A percentile compares a stretch with the other conserved stretches of the same genome.
These are phyloP conservation scores for Ophiostoma sp. DNA, from an alignment of 2,329 filamentous ascomycete species.

Conservation along the genomic window DNA sequence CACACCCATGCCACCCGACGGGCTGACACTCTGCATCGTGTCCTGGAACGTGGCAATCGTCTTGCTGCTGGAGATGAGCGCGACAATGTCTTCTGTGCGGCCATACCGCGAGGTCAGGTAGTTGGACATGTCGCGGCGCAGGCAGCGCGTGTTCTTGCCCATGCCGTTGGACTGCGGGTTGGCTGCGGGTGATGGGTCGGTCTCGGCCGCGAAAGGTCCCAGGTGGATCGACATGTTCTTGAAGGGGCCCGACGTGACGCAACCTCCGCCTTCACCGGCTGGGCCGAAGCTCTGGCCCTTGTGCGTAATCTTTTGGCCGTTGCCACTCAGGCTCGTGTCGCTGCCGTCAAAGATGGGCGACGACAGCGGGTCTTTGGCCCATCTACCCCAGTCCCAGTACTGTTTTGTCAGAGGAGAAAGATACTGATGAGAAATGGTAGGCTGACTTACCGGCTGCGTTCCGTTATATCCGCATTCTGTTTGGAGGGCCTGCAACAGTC, in stretches of 20 bases:
- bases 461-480: conserved; percentile 46
- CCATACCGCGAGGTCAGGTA: conserved; percentile 34
- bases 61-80: conserved; percentile 41
- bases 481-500: neutral
- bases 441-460: conserved; percentile 36
- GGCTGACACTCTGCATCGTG: conserved; percentile 44
- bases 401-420: neutral
- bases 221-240: conserved; percentile 33
- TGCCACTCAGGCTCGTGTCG: conserved; percentile 50
- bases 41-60: conserved; percentile 47
- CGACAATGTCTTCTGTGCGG: conserved; percentile 36
- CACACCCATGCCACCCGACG: conserved; percentile 35
- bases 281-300: conserved; percentile 37
- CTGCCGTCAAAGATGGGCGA: conserved; percentile 59
- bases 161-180: conserved; percentile 40
- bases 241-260: conserved; percentile 52
- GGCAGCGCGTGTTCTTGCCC: conserved; percentile 48
- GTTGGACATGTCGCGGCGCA: conserved; percentile 45
- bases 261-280: conserved; percentile 57
- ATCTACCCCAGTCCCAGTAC: conserved; percentile 55
- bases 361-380: conserved; percentile 46
- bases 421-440: too few relatives aligned
- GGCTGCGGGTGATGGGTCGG: conserved; percentile 34
- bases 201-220: conserved; percentile 37
- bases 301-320: conserved; percentile 43